Evolutionary conservation across 345 rosid genomes (phyloP).

Genomic region (Salix viminalis): DNA sequence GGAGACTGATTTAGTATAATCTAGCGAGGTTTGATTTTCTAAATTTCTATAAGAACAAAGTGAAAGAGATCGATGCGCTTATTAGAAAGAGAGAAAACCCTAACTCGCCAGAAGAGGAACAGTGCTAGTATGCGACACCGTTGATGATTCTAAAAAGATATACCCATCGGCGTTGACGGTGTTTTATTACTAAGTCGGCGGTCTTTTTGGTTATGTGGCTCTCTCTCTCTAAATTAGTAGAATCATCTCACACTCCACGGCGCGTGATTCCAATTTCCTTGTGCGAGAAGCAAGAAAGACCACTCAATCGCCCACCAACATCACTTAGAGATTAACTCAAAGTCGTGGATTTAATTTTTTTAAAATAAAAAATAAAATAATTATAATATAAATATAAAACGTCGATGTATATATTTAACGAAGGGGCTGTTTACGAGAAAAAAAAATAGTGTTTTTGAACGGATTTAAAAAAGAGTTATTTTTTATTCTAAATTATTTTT

Average conservation of each 20-base stretch:
- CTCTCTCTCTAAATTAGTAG: background rate
- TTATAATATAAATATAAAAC: too few relatives aligned
- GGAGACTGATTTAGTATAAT: background rate
- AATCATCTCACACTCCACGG: background rate
- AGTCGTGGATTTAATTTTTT: too few relatives aligned
- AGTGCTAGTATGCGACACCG: conserved; percentile 12
- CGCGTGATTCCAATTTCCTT: background rate
- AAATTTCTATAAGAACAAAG: background rate
- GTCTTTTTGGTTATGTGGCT: background rate
- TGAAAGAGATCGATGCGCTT: background rate
- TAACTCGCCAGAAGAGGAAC: conserved; percentile 13
- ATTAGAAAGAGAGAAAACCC: conserved; percentile 4
- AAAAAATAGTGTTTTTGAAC: too few relatives aligned
- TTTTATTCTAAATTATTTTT: too few relatives aligned
- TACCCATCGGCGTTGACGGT: conserved; percentile 12
- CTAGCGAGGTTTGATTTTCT: background rate
- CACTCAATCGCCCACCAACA: background rate
- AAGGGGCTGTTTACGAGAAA: too few relatives aligned
- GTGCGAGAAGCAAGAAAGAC: conserved; percentile 14
- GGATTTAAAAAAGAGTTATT: too few relatives aligned
- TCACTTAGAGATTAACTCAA: too few relatives aligned
- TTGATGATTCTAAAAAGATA: background rate
- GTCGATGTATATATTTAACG: too few relatives aligned
- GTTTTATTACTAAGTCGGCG: conserved; percentile 7
- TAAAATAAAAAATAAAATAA: too few relatives aligned